Evolutionary conservation across 139 green algal species (phyloP).

Genomic region (Micromonas pusilla): DNA sequence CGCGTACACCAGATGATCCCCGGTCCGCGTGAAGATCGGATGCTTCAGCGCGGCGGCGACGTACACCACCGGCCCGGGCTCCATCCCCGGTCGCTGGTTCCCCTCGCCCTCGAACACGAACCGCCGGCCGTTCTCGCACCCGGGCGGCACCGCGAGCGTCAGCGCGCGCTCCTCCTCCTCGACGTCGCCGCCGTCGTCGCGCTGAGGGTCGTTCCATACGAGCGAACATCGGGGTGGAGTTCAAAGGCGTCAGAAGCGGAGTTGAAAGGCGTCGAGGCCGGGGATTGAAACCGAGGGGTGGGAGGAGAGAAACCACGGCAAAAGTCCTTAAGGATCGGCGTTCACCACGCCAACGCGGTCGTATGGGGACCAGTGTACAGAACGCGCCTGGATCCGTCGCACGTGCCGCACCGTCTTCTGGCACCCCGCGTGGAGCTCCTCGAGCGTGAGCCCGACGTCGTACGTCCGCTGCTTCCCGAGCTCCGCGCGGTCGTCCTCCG

Average conservation of each 20-base stretch:
- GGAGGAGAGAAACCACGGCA: too few relatives aligned
- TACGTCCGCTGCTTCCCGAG: conserved; percentile 35
- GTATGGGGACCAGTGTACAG: too few relatives aligned
- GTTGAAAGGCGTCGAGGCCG: too few relatives aligned
- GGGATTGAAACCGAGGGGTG: too few relatives aligned
- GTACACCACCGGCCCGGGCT: conserved; percentile 58
- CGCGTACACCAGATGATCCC: conserved; percentile 56
- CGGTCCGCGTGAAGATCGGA: conserved; percentile 47
- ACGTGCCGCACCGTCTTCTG: conserved; percentile 59
- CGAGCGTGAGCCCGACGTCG: conserved; percentile 52
- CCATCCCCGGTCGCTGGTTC: conserved; percentile 50
- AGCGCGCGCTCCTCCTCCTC: conserved; percentile 31
- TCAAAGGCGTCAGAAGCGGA: too few relatives aligned
- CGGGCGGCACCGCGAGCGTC: conserved; percentile 52
- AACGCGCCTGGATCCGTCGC: conserved; percentile 44
- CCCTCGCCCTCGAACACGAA: conserved; percentile 70
- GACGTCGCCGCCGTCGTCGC: conserved; percentile 5
- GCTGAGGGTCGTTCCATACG: too few relatives aligned
- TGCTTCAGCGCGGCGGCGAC: conserved; percentile 53
- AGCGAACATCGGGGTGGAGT: too few relatives aligned
- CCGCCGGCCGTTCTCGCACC: conserved; percentile 54
- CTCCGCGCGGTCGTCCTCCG: background rate
- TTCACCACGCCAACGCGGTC: too few relatives aligned
- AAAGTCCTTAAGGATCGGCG: too few relatives aligned
- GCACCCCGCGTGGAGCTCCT: conserved; percentile 67